Evolutionary conservation across 192 early-diverging fungal species (phyloP).

Genomic region (Gryganskiella cystojenkinii): DNA sequence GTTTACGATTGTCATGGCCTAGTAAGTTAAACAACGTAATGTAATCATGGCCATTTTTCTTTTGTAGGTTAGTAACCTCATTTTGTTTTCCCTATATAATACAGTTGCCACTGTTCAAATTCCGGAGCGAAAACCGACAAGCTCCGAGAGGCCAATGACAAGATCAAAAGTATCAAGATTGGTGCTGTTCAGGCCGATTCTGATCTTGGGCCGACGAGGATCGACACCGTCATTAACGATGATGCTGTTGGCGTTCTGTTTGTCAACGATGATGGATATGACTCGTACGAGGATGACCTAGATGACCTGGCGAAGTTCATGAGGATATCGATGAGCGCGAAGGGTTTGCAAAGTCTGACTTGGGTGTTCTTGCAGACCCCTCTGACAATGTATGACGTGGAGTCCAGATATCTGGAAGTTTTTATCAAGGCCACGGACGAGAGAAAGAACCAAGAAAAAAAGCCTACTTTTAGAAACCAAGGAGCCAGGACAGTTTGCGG

Average conservation of each 20-base stretch:
- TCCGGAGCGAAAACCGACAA: no score
- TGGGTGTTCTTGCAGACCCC: constrained; percentile 8
- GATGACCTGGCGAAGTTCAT: background rate
- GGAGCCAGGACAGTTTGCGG: background rate
- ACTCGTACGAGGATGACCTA: no score
- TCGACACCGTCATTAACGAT: no score
- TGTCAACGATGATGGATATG: no score
- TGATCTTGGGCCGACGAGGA: no score
- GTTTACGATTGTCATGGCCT: constrained; percentile 11
- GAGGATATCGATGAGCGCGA: constrained; percentile 13
- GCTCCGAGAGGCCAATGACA: no score
- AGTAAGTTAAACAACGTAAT: constrained; percentile 10
- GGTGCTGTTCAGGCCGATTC: no score
- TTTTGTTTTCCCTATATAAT: background rate
- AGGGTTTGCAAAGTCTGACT: constrained; percentile 4
- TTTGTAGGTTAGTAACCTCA: background rate
- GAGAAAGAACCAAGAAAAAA: constrained; percentile 11
- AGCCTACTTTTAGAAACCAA: background rate
- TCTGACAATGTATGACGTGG: constrained; percentile 1
- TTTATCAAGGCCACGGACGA: background rate
- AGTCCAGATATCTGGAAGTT: background rate
- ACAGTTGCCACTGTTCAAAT: background rate
- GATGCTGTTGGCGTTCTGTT: no score
- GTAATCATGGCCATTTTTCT: no score
- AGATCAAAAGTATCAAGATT: no score